Evolutionary conservation across 768 basidiomycete species (phyloP).

Genomic region (Glaciozyma martinii): DNA sequence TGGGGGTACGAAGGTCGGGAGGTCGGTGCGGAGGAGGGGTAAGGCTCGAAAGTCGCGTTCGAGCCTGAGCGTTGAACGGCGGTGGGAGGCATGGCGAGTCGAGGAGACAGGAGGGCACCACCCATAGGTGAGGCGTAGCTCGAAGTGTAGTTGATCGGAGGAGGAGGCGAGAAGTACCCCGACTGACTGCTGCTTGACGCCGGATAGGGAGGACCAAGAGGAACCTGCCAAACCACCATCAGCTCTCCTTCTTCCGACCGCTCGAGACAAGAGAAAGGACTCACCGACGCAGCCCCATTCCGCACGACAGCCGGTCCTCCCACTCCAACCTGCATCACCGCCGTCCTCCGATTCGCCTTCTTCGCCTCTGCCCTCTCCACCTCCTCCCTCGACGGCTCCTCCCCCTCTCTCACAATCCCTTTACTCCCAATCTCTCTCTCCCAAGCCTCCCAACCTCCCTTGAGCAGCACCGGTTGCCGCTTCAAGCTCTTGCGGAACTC

Average conservation of each 20-base stretch:
- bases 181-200: not conserved
- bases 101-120: conserved; percentile 14
- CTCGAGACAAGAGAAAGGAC: not conserved
- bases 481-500: conserved; percentile 57
- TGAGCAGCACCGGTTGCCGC: conserved; percentile 68
- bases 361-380: conserved; percentile 4
- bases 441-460: conserved; percentile 81
- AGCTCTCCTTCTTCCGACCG: too few relatives aligned
- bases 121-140: not conserved
- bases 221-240: too few relatives aligned
- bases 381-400: not conserved
- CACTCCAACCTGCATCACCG: not conserved
- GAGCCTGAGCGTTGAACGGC: conserved; percentile 17
- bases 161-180: not conserved
- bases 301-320: not conserved
- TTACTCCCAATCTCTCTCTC: conserved; percentile 48
- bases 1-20: conserved; percentile 5
- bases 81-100: conserved; percentile 23
- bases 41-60: conserved; percentile 16
- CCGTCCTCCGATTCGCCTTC: conserved; percentile 15
- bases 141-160: not conserved
- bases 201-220: too few relatives aligned
- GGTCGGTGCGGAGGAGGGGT: not conserved
- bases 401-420: conserved; percentile 30
- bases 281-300: not conserved